These are phyloP conservation scores for Gremmenia infestans DNA, from an alignment of 2,329 filamentous ascomycete species.

Conservation along the genomic window DNA sequence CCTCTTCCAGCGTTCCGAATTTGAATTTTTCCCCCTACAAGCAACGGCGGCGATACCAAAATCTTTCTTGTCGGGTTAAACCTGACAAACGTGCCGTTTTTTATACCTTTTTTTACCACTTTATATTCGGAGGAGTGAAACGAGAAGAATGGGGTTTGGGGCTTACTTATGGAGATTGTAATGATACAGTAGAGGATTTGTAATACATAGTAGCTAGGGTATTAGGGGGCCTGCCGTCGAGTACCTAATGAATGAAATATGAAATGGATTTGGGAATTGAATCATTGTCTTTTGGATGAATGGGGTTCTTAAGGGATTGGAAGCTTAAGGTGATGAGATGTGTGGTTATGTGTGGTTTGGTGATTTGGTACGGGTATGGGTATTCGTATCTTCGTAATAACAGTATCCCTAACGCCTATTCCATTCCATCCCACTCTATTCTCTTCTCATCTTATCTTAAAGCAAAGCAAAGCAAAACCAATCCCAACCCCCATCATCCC, in stretches of 20 bases:
- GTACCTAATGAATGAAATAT: too few species aligned
- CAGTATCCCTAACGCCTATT: neutral
- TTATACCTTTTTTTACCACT: neutral
- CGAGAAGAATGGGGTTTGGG: neutral
- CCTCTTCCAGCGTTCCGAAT: neutral
- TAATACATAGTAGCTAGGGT: neutral
- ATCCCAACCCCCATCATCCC: neutral
- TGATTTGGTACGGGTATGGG: too few species aligned
- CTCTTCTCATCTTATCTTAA: too few species aligned
- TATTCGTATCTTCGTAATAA: too few species aligned
- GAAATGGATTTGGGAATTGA: neutral
- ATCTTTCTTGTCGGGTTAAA: slow-evolving; percentile 3
- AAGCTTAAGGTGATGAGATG: too few species aligned
- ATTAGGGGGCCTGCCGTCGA: too few species aligned
- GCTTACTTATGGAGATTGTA: neutral
- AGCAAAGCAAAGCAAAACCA: too few species aligned
- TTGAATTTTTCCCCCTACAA: neutral
- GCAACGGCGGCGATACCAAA: slow-evolving; percentile 26
- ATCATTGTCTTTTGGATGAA: neutral
- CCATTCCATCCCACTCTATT: neutral
- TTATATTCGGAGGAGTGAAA: neutral
- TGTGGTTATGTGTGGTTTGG: too few species aligned
- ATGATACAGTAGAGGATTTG: neutral
- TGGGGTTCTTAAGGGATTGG: neutral
- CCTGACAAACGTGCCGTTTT: neutral